phyloP scores from a whole-genome alignment of 345 rosid species.

The Triadica sebifera region DNA sequence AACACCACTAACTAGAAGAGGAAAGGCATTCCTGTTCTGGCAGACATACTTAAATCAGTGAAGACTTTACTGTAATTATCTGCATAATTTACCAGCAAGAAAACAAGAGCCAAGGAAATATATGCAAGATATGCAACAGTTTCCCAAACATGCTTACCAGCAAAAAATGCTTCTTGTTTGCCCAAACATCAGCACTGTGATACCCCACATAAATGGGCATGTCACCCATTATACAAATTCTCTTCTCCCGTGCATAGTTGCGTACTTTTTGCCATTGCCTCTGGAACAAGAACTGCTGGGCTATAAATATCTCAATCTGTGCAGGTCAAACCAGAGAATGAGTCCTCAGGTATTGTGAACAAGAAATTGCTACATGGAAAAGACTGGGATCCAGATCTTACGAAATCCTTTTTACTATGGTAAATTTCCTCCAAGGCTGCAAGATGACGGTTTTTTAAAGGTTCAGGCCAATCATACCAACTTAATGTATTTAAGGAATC shows the following conservation, averaged over 20 bases:
- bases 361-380: slow-evolving; percentile 14
- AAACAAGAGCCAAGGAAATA: not conserved
- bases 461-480: slow-evolving; percentile 92
- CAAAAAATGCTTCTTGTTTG: slow-evolving; percentile 79
- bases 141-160: slow-evolving; percentile 47
- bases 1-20: slow-evolving; percentile 83
- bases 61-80: slow-evolving; percentile 3
- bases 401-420: slow-evolving; percentile 72
- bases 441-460: slow-evolving; percentile 75
- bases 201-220: slow-evolving; percentile 97
- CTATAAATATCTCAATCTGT: slow-evolving; percentile 84
- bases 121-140: not conserved
- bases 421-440: slow-evolving; percentile 82
- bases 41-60: slow-evolving; percentile 15
- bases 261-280: slow-evolving; percentile 92
- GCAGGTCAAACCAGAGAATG: slow-evolving; percentile 21
- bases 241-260: slow-evolving; percentile 61
- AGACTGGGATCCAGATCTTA: slow-evolving; percentile 39
- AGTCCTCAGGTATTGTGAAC: not conserved
- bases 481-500: slow-evolving; percentile 49
- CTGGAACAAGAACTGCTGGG: slow-evolving; percentile 89
- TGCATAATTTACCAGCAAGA: not conserved
- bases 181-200: slow-evolving; percentile 99
- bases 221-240: slow-evolving; percentile 93
- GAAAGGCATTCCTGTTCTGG: slow-evolving; percentile 81